Base-by-base conservation (phyloP, 192 early-diverging fungal genomes). In the Obelidium mucronatum region DNA sequence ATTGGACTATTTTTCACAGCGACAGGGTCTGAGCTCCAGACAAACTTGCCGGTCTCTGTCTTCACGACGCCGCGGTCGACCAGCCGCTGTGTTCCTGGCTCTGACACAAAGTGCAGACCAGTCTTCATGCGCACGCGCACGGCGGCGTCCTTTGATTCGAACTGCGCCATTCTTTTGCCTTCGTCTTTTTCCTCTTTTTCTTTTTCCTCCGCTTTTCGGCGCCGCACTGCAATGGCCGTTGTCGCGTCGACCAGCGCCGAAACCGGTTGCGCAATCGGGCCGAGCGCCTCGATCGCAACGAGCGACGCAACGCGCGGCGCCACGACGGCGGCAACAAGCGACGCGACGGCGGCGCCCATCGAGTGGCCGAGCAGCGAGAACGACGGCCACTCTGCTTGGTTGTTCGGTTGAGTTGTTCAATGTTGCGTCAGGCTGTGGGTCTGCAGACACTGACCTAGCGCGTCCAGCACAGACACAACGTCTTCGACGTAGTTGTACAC, bases 291-390 rank as follows among this genome's bases (percentile, higher is more conserved):
- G 40, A 80, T 37, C 0, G 35, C 44, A 22, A 73, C 44, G 66
- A 73, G 17, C 5, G 60, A 58, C 1, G 71, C 40, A 22, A 81
- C 53, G 1, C 51, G 71, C 8, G 31, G 26, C 0, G 52, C 58
- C 4, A 75, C 17, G 58, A 73, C 26, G 1, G 64, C 48, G 4
- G 80, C 70, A 36, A 69, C 31, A 5, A 75, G 51, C 33, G 34
- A 40, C 11, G 56, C 35, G 36, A 78, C 73, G 1, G 54, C 61
- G 26, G 31, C 70, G 44, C 80, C 76, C 80, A 81, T 81, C 22
- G 36, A 51, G 67, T 81, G 80, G 19, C 65, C 80, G 1, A 81
- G 19, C 28, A 78, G 36, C 0, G 65, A 61, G 53, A 68, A 78
- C 15, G 26, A 30, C 13, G 17, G 15, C 80, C 80, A 81, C 11